Base-by-base conservation (phyloP, 129 eudicot species). In the Heracleum sosnowskyi region DNA sequence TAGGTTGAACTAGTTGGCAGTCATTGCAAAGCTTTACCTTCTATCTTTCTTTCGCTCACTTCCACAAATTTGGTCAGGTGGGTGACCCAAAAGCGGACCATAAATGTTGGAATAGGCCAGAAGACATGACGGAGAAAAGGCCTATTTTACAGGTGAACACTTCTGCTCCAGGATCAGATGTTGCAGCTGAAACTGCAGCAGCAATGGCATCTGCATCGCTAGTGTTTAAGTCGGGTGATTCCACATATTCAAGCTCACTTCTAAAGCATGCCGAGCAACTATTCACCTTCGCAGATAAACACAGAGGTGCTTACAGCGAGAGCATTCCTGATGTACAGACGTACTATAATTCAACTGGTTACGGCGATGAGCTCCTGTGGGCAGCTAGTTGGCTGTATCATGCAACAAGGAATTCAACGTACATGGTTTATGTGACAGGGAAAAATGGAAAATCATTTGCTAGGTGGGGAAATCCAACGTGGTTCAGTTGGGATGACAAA, bases 401-500 rank as follows among this genome's bases (percentile, higher is more conserved):
- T 84, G 99, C 99, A 79, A 95, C 97, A 12, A 84, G 86, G 70
- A 92, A 95, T 60, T 66, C 53, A 26, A 74, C 84, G 0, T 95
- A 95, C 74, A 82, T 90, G 69, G 86, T 86, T 79, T 95, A 88
- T 78, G 99, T 90, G 73, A 88, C 90, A 26, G 96, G 93, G 31
- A 79, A 80, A 81, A 87, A 90, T 55, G 99, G 92, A 12, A 86
- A 90, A 33, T 81, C 40, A 3, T 92, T 81, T 82, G 99, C 92
- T 63, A 84, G 85, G 75, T 95, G 84, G 82, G 99, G 99, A 44
- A 87, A 86, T 82, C 99, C 99, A 41, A 88, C 96, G 18, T 95
- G 99, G 99, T 95, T 95, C 82, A 92, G 99, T 74, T 95, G 99
- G 99, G 99, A 95, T 78, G 93, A 95, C 78, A 95, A 95, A 81